A percentile compares a stretch with the other conserved stretches of the same genome.
Evolutionary conservation across 768 basidiomycete genomes (phyloP).

Genomic region (Russula foetens): DNA sequence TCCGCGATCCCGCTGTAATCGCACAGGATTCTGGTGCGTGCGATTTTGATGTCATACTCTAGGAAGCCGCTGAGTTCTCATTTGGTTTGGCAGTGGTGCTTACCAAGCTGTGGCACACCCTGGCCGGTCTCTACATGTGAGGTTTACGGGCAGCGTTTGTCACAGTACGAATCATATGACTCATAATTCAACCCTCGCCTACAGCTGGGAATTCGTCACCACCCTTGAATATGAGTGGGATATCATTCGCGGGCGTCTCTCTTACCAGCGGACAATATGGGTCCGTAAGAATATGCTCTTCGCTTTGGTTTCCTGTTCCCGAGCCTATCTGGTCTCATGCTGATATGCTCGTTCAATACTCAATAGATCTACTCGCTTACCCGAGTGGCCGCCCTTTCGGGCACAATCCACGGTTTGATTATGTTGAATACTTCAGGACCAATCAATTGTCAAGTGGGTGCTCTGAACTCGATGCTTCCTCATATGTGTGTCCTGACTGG

Average conservation of each 20-base stretch:
- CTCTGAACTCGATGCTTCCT: neutral
- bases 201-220: neutral
- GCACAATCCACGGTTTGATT: neutral
- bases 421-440: neutral
- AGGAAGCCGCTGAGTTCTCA: neutral
- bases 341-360: neutral
- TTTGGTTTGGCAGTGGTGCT: neutral
- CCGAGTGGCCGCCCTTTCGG: neutral
- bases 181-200: neutral
- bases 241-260: neutral
- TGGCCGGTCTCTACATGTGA: neutral
- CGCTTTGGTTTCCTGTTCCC: neutral
- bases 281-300: neutral
- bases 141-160: too few relatives aligned
- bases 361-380: neutral
- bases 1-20: neutral
- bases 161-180: too few relatives aligned
- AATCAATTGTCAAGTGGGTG: neutral
- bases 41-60: neutral
- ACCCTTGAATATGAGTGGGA: neutral
- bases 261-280: neutral
- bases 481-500: neutral
- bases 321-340: too few relatives aligned
- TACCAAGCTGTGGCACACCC: neutral
- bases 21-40: neutral